Conservation (phyloP, 768 basidiomycete species). For the Dioszegia crocea region DNA sequence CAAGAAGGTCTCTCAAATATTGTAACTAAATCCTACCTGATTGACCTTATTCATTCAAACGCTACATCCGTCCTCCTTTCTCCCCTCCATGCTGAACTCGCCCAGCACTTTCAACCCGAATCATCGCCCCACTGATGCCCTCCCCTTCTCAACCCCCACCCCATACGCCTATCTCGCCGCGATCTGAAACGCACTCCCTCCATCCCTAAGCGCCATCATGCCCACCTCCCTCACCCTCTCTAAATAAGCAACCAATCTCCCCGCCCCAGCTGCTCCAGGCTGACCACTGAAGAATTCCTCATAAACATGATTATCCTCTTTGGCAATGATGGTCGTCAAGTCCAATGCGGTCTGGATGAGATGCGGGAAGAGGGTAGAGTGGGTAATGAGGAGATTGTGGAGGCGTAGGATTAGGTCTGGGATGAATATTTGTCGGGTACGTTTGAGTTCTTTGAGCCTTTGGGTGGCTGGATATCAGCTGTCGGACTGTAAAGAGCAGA, state of each 20-base stretch:
- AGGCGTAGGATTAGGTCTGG: constrained; percentile 85
- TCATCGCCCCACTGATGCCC: too few relatives aligned
- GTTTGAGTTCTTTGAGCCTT: constrained; percentile 63
- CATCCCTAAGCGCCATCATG: constrained; percentile 61
- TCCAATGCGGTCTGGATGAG: constrained; percentile 68
- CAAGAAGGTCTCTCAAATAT: too few relatives aligned
- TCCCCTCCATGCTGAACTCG: too few relatives aligned
- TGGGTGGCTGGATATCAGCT: constrained; percentile 50
- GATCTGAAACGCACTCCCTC: constrained; percentile 24
- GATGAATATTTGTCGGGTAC: constrained; percentile 82
- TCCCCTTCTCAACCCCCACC: too few relatives aligned
- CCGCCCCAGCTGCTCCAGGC: constrained; percentile 55
- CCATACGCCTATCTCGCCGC: not conserved
- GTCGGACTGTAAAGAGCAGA: too few relatives aligned
- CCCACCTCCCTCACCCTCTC: constrained; percentile 67
- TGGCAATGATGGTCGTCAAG: constrained; percentile 78
- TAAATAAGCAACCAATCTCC: constrained; percentile 68
- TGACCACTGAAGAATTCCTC: constrained; percentile 69
- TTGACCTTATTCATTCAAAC: too few relatives aligned
- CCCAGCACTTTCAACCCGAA: too few relatives aligned
- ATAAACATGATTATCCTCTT: constrained; percentile 78
- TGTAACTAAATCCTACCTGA: too few relatives aligned
- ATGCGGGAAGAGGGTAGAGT: constrained; percentile 61
- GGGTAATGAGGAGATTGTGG: constrained; percentile 66
- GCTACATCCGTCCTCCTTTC: too few relatives aligned